Conservation (phyloP, 768 basidiomycete species). For the Dacryopinax spathularia region DNA sequence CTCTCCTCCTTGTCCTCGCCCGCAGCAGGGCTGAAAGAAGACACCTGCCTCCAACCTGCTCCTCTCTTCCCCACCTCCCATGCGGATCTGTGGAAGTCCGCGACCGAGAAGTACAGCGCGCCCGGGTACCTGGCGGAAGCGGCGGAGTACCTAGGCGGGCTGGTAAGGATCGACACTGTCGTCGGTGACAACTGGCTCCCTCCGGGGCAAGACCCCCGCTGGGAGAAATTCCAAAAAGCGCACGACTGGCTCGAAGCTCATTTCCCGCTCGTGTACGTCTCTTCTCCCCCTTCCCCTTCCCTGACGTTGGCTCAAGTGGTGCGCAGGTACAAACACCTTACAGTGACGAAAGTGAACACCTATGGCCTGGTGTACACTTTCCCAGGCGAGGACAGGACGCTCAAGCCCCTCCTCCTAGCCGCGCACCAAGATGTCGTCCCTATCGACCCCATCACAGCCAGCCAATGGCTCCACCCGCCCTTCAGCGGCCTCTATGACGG, state of each 20-base stretch:
- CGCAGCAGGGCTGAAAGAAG: neutral
- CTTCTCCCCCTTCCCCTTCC: neutral
- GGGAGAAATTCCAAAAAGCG: slow-evolving; percentile 40
- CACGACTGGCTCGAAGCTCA: slow-evolving; percentile 41
- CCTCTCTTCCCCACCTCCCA: neutral
- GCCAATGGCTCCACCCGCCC: slow-evolving; percentile 34
- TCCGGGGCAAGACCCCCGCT: slow-evolving; percentile 19
- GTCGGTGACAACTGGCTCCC: neutral
- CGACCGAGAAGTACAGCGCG: neutral
- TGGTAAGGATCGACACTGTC: neutral
- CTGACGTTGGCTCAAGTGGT: neutral
- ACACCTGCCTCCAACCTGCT: neutral
- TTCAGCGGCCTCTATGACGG: slow-evolving; percentile 19
- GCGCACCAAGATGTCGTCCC: slow-evolving; percentile 66
- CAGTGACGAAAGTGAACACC: slow-evolving; percentile 57
- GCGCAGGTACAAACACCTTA: slow-evolving; percentile 41
- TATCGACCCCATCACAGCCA: slow-evolving; percentile 40
- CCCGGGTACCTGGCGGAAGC: neutral
- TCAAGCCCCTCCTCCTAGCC: slow-evolving; percentile 59
- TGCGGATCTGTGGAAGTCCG: neutral
- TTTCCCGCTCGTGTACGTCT: slow-evolving; percentile 47
- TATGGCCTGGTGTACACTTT: slow-evolving; percentile 64
- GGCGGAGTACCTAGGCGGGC: neutral
- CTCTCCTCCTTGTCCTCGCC: neutral
- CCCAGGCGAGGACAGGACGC: slow-evolving; percentile 43